phyloP scores from a whole-genome alignment of 768 basidiomycete genomes.

The Rhizopogon roseolus region DNA sequence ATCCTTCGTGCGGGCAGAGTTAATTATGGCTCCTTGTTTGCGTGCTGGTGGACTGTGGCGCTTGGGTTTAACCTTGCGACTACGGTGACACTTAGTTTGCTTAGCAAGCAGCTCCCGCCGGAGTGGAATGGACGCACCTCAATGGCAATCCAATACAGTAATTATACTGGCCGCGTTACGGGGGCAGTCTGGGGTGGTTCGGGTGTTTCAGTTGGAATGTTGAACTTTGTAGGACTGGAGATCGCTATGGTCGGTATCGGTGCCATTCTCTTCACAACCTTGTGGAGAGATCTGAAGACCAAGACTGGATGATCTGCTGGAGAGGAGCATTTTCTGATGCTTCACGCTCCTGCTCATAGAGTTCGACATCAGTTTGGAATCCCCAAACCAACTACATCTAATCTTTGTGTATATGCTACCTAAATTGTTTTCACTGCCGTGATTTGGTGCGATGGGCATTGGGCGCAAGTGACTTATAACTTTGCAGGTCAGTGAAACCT shows the following conservation, averaged over 20 bases:
- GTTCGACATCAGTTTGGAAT: too few species aligned
- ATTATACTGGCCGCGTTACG: conserved; percentile 58
- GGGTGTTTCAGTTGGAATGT: conserved; percentile 51
- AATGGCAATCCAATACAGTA: conserved; percentile 64
- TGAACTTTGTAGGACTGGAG: conserved; percentile 53
- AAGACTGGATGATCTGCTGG: conserved; percentile 44
- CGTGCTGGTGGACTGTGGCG: conserved; percentile 46
- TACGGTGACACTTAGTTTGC: conserved; percentile 59
- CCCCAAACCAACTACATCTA: too few species aligned
- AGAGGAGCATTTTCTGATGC: not conserved
- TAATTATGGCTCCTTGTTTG: conserved; percentile 43
- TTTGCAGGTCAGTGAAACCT: too few species aligned
- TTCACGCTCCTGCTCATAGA: not conserved
- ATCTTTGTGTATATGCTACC: too few species aligned
- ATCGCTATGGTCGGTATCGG: conserved; percentile 58
- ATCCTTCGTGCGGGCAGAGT: conserved; percentile 37
- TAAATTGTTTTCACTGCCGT: too few species aligned
- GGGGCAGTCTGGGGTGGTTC: conserved; percentile 69
- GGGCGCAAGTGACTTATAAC: too few species aligned
- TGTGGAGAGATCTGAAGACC: conserved; percentile 64
- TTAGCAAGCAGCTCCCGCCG: conserved; percentile 65
- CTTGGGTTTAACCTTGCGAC: conserved; percentile 72
- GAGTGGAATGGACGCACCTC: conserved; percentile 54
- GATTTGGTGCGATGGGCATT: too few species aligned
- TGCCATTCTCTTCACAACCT: conserved; percentile 42